Percentiles rank a stretch among this genome's conserved stretches.
Evolutionary conservation across 2,329 filamentous ascomycete genomes (phyloP).

Genomic region (Xylariaceae sp.): DNA sequence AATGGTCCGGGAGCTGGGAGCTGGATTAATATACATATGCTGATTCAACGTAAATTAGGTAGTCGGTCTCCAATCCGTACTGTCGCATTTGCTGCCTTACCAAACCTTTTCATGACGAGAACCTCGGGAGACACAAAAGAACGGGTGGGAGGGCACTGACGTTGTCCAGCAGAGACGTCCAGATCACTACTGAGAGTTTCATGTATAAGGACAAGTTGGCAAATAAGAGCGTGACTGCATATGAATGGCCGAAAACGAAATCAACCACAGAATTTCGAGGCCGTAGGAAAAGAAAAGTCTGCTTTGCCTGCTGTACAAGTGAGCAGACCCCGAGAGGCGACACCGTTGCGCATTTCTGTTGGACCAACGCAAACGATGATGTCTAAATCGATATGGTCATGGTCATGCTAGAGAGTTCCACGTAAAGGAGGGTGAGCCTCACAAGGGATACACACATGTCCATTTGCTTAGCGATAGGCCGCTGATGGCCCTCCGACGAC

Average conservation of each 20-base stretch:
- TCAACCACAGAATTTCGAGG: not conserved
- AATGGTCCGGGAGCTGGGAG: too few species aligned
- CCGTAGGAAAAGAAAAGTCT: not conserved
- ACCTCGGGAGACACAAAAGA: too few species aligned
- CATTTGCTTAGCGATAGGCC: slow-evolving; percentile 9
- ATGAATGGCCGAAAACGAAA: not conserved
- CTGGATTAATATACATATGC: too few species aligned
- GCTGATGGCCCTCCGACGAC: not conserved
- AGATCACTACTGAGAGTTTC: not conserved
- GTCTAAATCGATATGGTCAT: not conserved
- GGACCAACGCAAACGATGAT: slow-evolving; percentile 1
- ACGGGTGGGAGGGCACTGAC: too few species aligned
- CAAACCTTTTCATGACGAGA: too few species aligned
- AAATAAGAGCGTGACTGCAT: not conserved
- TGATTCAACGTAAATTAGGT: too few species aligned
- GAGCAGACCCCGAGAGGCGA: slow-evolving; percentile 8
- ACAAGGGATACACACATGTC: slow-evolving; percentile 7
- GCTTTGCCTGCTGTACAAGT: slow-evolving; percentile 3
- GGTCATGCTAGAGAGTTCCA: not conserved
- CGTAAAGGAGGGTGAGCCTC: not conserved
- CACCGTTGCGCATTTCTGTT: not conserved
- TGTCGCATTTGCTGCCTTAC: too few species aligned
- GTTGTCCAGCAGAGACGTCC: not conserved
- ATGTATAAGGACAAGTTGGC: not conserved
- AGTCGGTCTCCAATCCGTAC: too few species aligned